Conservation (phyloP, 2,329 filamentous ascomycete species). For the Onygenales sp. region DNA sequence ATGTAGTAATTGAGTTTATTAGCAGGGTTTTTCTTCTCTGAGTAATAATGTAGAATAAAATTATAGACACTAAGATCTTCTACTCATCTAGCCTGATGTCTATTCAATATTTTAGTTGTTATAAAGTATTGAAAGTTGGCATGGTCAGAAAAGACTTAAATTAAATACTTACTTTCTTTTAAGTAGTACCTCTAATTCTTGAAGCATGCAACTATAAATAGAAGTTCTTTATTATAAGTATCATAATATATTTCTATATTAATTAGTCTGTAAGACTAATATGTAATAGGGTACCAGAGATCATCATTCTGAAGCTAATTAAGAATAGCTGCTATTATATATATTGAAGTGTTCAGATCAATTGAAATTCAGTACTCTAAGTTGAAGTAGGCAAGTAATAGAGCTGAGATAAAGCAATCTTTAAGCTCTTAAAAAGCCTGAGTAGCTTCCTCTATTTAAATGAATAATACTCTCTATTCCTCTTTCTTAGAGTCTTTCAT, state of each 20-base stretch:
- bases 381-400: conserved; percentile 15
- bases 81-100: no score
- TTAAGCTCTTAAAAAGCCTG: conserved; percentile 9
- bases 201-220: conserved; percentile 18
- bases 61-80: no score
- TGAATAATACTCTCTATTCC: neutral
- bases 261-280: conserved; percentile 16
- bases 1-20: no score
- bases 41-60: no score
- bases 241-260: conserved; percentile 17
- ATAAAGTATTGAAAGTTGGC: no score
- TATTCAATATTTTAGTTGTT: no score
- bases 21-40: no score
- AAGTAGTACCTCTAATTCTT: no score
- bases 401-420: conserved; percentile 10
- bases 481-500: conserved; percentile 6
- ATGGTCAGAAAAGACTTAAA: no score
- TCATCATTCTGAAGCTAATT: conserved; percentile 13
- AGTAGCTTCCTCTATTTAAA: conserved; percentile 8
- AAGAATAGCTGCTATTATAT: conserved; percentile 8
- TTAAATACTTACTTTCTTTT: no score
- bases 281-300: conserved; percentile 14
- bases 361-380: conserved; percentile 9
- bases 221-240: conserved; percentile 23
- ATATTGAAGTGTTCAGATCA: conserved; percentile 17